Percentiles rank a stretch among this genome's conserved stretches.
These are phyloP conservation scores for Rubroboletus satanas DNA, from an alignment of 768 basidiomycete species.

Conservation along the genomic window DNA sequence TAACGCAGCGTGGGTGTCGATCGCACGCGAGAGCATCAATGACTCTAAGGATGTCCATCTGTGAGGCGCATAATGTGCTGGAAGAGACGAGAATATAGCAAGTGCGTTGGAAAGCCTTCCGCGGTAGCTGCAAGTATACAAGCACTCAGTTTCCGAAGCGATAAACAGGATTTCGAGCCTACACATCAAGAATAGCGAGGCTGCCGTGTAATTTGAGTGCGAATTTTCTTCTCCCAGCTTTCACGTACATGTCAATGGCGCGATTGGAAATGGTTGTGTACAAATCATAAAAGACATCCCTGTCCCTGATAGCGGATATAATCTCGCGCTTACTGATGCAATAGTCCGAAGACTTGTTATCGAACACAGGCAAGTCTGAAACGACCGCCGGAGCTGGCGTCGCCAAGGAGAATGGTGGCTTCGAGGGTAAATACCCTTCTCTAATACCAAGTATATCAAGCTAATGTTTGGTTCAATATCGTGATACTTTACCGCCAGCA, in stretches of 20 bases:
- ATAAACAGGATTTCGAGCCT: constrained; percentile 32
- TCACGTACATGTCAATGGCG: constrained; percentile 80
- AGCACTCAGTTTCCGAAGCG: constrained; percentile 5
- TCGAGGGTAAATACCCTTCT: constrained; percentile 63
- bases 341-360: constrained; percentile 21
- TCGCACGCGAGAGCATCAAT: constrained; percentile 69
- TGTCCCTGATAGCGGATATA: constrained; percentile 49
- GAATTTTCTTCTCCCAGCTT: constrained; percentile 79
- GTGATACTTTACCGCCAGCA: background rate
- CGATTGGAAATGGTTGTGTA: constrained; percentile 75
- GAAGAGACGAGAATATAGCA: constrained; percentile 71
- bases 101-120: constrained; percentile 59
- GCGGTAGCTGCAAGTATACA: constrained; percentile 53
- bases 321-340: constrained; percentile 61
- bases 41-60: constrained; percentile 78
- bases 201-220: constrained; percentile 82
- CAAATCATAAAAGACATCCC: constrained; percentile 67
- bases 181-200: constrained; percentile 88
- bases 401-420: constrained; percentile 68
- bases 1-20: constrained; percentile 62
- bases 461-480: constrained; percentile 38
- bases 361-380: constrained; percentile 15
- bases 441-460: constrained; percentile 81
- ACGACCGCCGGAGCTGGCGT: constrained; percentile 16
- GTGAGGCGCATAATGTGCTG: constrained; percentile 81